Evolutionary conservation across 345 rosid species (phyloP).

Genomic region (Eucalyptus cloeziana): DNA sequence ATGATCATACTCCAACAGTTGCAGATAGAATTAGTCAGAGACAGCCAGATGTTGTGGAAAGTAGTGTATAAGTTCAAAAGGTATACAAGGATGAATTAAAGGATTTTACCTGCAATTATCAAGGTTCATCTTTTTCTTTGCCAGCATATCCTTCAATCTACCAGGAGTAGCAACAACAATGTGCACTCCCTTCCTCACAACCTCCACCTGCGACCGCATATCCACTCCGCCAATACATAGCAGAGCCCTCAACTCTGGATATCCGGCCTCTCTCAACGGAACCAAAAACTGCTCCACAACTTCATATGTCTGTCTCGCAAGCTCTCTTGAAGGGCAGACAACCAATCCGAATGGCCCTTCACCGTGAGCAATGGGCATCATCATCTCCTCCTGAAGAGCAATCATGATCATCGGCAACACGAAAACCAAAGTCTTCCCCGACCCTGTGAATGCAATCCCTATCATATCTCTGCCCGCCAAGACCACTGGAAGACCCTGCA

Average conservation of each 20-base stretch:
- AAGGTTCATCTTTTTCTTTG: conserved; percentile 86
- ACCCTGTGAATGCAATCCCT: conserved; percentile 90
- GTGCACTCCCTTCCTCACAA: conserved; percentile 81
- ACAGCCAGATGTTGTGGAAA: background rate
- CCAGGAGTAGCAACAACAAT: conserved; percentile 96
- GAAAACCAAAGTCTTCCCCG: conserved; percentile 82
- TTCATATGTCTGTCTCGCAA: conserved; percentile 83
- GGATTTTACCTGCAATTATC: conserved; percentile 71
- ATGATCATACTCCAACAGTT: background rate
- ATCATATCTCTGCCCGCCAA: conserved; percentile 83
- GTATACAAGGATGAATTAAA: background rate
- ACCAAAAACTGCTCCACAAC: conserved; percentile 72
- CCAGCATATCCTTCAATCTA: conserved; percentile 89
- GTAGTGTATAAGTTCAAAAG: background rate
- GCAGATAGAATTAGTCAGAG: background rate
- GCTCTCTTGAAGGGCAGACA: conserved; percentile 85
- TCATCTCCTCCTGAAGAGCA: conserved; percentile 79
- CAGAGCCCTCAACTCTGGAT: conserved; percentile 62
- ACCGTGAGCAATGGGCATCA: conserved; percentile 82
- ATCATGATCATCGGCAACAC: conserved; percentile 89
- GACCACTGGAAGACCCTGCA: conserved; percentile 90
- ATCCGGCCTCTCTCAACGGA: conserved; percentile 51
- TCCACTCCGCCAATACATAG: conserved; percentile 90
- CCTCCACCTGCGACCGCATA: conserved; percentile 84
- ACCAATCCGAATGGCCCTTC: conserved; percentile 86